Base-by-base conservation (phyloP, 2,329 filamentous ascomycete genomes). In the Zymoseptoria brevis region DNA sequence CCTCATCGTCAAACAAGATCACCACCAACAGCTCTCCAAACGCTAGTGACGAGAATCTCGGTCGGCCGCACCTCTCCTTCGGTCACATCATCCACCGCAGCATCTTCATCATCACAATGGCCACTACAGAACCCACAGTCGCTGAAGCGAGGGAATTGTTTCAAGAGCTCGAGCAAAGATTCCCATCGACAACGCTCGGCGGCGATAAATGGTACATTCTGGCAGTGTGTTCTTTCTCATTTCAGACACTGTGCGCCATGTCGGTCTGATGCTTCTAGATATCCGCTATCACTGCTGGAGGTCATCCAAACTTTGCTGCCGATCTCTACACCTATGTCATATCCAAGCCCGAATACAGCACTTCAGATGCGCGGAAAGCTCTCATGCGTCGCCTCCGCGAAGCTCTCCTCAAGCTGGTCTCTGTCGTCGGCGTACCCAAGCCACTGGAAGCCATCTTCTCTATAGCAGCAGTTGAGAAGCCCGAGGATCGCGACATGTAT, bases 351-450 rank as follows among this genome's bases (percentile, higher is more conserved):
- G 70, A 76, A 49, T 80, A 76, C 64, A 64, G 72, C 1, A 78
- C 75, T 0, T 62, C 78, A 0, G 73, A 72, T 1, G 69, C 77
- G 13, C 76, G 82, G 9, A 72, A 82, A 65, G 69, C 68, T 0
- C 73, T 84, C 7, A 73, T 83, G 57, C 76, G 78, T 1, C 73
- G 81, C 2, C 65, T 84, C 1, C 78, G 84, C 50, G 85, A 87
- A 70, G 79, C 78, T 0, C 73, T 87, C 11, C 70, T 87, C 59
- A 86, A 87, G 71, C 72, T 77, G n/a, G 75, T 83, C 9, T 74
- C 76, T 4, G 64, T 87, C 1, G 77, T 85, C 16, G 85, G 85
- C 0, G 82, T 87, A 0, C 84, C 82, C 70, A 86, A 85, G 66
- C 83, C 83, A 7, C 71, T 87, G 4, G 83, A 86, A 65, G 79